phyloP scores from a whole-genome alignment of 129 eudicot species.

The Arctium lappa region DNA sequence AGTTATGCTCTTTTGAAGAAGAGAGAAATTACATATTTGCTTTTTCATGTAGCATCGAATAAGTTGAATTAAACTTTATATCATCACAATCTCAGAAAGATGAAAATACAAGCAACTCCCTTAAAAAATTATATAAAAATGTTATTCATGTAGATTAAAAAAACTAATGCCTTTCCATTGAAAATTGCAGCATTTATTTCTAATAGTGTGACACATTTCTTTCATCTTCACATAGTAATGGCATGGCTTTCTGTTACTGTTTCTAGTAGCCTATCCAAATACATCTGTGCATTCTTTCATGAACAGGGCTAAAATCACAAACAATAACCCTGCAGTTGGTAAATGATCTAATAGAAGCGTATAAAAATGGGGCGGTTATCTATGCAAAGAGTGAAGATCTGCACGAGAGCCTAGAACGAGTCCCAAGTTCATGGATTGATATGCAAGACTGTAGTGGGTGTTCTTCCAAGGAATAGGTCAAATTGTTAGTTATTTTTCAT shows the following conservation, averaged over 20 bases:
- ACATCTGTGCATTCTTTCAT: neutral
- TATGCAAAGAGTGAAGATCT: neutral
- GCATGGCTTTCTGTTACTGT: neutral
- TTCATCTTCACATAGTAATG: neutral
- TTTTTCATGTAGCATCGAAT: too few species aligned
- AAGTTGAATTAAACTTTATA: neutral
- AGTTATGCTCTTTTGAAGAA: too few species aligned
- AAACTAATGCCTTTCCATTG: neutral
- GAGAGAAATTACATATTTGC: too few species aligned
- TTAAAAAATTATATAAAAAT: neutral
- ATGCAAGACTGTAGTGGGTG: neutral
- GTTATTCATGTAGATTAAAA: neutral
- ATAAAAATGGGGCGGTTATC: neutral
- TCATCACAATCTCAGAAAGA: neutral
- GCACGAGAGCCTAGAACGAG: neutral
- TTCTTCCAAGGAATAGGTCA: neutral
- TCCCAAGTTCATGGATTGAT: neutral
- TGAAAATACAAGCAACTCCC: neutral
- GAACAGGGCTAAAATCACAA: constrained; percentile 11
- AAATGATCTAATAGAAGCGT: neutral
- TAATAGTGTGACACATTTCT: neutral
- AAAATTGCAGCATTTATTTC: neutral
- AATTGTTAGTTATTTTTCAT: neutral
- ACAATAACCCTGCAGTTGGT: neutral
- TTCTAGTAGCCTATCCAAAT: neutral